These are phyloP conservation scores for Penicillium atrosanguineum DNA, from an alignment of 495 filamentous ascomycete species.

Conservation along the genomic window DNA sequence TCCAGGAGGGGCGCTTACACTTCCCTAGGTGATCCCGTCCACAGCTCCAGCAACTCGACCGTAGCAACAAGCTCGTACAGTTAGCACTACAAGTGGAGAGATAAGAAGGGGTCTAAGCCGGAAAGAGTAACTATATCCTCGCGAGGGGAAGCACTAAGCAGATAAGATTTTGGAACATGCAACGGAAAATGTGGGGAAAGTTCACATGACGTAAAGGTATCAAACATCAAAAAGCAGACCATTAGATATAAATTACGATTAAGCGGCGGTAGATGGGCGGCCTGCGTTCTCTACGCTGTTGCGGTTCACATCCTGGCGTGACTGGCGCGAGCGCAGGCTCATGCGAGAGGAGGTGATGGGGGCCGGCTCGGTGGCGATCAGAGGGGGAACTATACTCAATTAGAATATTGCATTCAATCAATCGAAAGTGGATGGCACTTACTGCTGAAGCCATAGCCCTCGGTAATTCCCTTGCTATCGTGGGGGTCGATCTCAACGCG, in stretches of 20 bases:
- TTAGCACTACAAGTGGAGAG: not conserved
- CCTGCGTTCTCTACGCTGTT: conserved; percentile 1
- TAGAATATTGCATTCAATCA: not conserved
- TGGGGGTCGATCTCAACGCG: conserved; percentile 70
- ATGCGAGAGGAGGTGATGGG: conserved; percentile 7
- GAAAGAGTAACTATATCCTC: conserved; percentile 11
- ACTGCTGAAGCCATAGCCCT: conserved; percentile 66
- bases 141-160: conserved; percentile 8
- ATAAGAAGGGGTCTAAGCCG: conserved; percentile 8
- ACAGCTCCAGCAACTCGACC: too few species aligned
- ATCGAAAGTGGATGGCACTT: conserved; percentile 17
- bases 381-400: conserved; percentile 25
- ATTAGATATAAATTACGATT: conserved; percentile 10
- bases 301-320: conserved; percentile 10
- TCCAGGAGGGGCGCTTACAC: not conserved
- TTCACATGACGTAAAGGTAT: conserved; percentile 5
- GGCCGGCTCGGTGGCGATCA: conserved; percentile 22
- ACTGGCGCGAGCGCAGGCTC: conserved; percentile 23
- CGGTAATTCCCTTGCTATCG: conserved; percentile 58
- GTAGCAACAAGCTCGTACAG: not conserved
- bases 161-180: not conserved
- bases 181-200: conserved; percentile 1
- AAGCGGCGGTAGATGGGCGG: conserved; percentile 25
- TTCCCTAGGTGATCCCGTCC: not conserved
- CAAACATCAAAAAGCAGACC: conserved; percentile 1